A percentile compares a stretch with the other conserved stretches of the same genome.
Conservation (phyloP, 768 basidiomycete species). For the Amanita fuliginea region DNA sequence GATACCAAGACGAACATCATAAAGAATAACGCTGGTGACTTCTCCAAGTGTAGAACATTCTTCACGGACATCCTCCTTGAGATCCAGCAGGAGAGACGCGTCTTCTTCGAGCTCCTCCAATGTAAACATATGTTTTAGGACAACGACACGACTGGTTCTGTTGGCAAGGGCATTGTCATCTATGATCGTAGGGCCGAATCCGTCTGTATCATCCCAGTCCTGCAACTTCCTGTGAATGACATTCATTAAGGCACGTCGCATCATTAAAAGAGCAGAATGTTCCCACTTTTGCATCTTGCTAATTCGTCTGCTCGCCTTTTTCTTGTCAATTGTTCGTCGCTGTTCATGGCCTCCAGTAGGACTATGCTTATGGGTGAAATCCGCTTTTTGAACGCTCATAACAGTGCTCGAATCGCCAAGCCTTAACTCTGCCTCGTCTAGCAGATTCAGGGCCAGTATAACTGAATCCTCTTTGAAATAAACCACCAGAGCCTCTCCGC, state of each 20-base stretch:
- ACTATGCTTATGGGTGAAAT: conserved; percentile 62
- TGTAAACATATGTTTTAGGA: conserved; percentile 93
- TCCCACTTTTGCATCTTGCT: conserved; percentile 81
- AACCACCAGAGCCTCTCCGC: conserved; percentile 89
- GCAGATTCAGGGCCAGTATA: conserved; percentile 63
- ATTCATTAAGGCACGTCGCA: not conserved
- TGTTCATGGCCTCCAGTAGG: conserved; percentile 33
- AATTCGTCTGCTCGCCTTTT: conserved; percentile 61
- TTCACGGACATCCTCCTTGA: conserved; percentile 94
- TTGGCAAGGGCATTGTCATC: conserved; percentile 34
- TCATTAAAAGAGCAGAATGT: not conserved
- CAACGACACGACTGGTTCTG: conserved; percentile 71
- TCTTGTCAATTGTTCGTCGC: conserved; percentile 64
- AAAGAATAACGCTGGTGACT: conserved; percentile 91
- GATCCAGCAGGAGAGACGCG: conserved; percentile 72
- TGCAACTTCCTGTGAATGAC: conserved; percentile 58
- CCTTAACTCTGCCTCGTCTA: conserved; percentile 89
- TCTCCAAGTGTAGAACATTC: conserved; percentile 86
- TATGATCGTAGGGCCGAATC: conserved; percentile 64
- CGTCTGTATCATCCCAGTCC: conserved; percentile 94
- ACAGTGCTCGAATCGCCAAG: conserved; percentile 64
- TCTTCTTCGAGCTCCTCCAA: conserved; percentile 80
- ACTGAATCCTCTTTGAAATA: conserved; percentile 99
- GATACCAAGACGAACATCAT: conserved; percentile 59
- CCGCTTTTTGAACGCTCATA: conserved; percentile 68